Conservation (phyloP, 2,329 filamentous ascomycete genomes). For the Microdochium paspali region DNA sequence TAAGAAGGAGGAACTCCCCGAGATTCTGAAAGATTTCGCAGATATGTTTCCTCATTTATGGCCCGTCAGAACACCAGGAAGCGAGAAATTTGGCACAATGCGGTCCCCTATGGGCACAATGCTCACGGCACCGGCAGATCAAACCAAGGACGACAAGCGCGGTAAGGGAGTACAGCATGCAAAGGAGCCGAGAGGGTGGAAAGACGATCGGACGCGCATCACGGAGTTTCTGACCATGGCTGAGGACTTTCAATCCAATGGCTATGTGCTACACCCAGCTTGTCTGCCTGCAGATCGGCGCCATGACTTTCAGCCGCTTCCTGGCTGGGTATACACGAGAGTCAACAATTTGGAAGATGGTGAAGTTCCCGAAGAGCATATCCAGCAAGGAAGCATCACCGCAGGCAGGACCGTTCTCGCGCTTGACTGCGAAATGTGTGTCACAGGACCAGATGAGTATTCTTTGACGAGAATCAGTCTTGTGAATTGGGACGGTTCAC, state of each 20-base stretch:
- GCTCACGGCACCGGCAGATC: conserved; percentile 64
- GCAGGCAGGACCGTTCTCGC: conserved; percentile 71
- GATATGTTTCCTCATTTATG: conserved; percentile 82
- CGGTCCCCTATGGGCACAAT: conserved; percentile 84
- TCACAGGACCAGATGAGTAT: conserved; percentile 69
- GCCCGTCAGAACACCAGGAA: conserved; percentile 81
- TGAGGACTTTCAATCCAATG: conserved; percentile 71
- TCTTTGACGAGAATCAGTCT: conserved; percentile 85
- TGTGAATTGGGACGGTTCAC: conserved; percentile 73
- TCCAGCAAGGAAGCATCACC: conserved; percentile 75
- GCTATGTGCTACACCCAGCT: conserved; percentile 76
- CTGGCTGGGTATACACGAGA: conserved; percentile 76
- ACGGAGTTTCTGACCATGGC: conserved; percentile 66
- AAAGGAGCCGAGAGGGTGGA: conserved; percentile 55
- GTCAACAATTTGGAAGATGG: conserved; percentile 60
- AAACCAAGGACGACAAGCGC: conserved; percentile 56
- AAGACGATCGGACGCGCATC: conserved; percentile 70
- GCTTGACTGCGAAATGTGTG: conserved; percentile 96
- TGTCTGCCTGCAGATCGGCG: conserved; percentile 53
- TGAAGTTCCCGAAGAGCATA: conserved; percentile 55
- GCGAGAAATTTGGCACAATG: conserved; percentile 70
- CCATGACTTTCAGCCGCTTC: conserved; percentile 41
- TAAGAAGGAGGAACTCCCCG: conserved; percentile 38
- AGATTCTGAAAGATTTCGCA: conserved; percentile 55
- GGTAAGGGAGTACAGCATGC: conserved; percentile 51